These are phyloP conservation scores for Macrolepiota albuminosa DNA, from an alignment of 768 basidiomycete genomes.

Conservation along the genomic window DNA sequence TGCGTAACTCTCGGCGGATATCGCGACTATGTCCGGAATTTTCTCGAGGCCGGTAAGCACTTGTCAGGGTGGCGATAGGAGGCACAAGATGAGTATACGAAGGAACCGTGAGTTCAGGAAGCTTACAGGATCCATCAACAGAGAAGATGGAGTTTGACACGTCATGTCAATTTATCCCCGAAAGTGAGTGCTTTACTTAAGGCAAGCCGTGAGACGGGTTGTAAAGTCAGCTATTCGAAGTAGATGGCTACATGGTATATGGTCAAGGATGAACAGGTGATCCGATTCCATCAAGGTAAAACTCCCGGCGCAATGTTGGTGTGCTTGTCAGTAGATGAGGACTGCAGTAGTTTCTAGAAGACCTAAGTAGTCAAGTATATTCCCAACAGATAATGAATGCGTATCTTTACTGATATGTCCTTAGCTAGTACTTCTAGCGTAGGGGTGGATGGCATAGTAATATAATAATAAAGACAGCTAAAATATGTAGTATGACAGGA, in stretches of 20 bases:
- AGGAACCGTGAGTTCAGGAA: constrained; percentile 1
- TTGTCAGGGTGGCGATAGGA: constrained; percentile 2
- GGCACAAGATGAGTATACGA: constrained; percentile 3
- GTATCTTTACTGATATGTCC: no score
- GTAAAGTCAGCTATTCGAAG: background rate
- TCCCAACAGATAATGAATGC: background rate
- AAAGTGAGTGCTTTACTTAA: background rate
- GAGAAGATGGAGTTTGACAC: constrained; percentile 13
- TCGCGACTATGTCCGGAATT: background rate
- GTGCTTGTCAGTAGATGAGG: background rate
- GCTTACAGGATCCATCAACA: constrained; percentile 10
- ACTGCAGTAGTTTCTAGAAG: background rate
- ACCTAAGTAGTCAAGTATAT: background rate
- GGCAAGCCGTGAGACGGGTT: background rate
- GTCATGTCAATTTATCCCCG: constrained; percentile 17
- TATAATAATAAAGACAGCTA: background rate
- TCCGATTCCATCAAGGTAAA: background rate
- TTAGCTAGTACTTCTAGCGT: no score
- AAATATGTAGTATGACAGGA: background rate
- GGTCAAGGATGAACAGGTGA: background rate
- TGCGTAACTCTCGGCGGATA: background rate
- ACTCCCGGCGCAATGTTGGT: background rate
- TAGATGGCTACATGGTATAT: background rate
- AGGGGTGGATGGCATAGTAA: no score
- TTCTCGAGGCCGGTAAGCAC: background rate